Evolutionary conservation across 345 rosid species (phyloP), one percentile per base, ranked within the genome.

Genomic region (Brassica nigra): DNA sequence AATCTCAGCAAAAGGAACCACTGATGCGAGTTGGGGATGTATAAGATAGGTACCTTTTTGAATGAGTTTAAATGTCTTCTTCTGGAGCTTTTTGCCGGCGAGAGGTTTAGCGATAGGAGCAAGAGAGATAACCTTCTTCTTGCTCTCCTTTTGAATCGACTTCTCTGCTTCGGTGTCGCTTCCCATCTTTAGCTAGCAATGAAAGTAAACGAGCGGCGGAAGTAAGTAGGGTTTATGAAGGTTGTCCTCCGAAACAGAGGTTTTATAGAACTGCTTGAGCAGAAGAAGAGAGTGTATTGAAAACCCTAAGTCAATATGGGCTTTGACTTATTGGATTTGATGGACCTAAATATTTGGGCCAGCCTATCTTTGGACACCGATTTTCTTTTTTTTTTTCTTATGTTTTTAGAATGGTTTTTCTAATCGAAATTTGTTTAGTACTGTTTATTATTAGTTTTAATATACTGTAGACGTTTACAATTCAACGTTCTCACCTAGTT

Each of bases 41-140:
- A 61, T 10, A 1, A 34, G 62, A 47, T 8, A 61, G 0, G 36
- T 77, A 95, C 98, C 98, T 90, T 85, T 87, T 62, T 94, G 90
- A 58, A 95, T 92, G 58, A 95, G 94, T 88, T 95, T 92, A 85
- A 92, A 88, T 11, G 98, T 91, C 66, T 76, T 86, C 76, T 92
- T 95, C 86, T 83, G 86, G 66, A 95, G 97, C 82, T 91, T 95
- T 86, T 95, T 92, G 4, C 97, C 99, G 5, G 97, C 97, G 1
- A 91, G 90, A 14, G 99, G 98, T 74, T 91, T 92, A 29, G 99
- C 97, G 0, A 95, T 95, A 59, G 99, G 99, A 0, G 99, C 87
- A 27, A 95, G 71, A 82, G 90, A 81, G 3, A 84, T 39, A 80
- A 86, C 88, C 86, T 83, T 92, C 85, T 87, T 89, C 77, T 71